Base-by-base conservation (phyloP, 306 rosid species). In the Abrus pulchellus region DNA sequence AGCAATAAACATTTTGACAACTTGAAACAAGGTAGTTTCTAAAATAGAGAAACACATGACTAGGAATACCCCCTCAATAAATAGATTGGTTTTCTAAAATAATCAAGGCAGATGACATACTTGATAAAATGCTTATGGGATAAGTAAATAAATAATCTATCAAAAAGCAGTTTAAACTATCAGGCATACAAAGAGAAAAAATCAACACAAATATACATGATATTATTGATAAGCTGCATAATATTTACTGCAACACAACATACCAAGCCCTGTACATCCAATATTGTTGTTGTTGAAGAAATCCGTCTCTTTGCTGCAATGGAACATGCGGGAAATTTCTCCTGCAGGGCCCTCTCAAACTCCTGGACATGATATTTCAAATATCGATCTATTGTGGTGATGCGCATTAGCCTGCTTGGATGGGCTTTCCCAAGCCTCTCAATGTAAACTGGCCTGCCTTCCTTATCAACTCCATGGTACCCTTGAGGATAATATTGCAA, bases 261-360 rank as follows among this genome's bases (percentile, higher is more conserved):
- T 93, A 96, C 99, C 98, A 96, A 81, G 86, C 99, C 99, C 56
- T 96, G 97, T 72, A 92, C 99, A 79, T 96, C 99, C 88, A 96
- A 80, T 79, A 96, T 85, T 27, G 99, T 93, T 28, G 99, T 96
- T 20, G 97, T 93, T 33, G 98, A 90, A 84, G 85, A 90, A 57
- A 96, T 93, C 72, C 49, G 90, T 71, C 90, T 89, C 88, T 93
- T 92, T 38, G 96, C 93, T 36, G 98, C 97, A 87, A 96, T 92
- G 33, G 98, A 92, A 86, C 98, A 93, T 50, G 98, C 98, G 38
- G 99, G 98, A 68, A 96, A 96, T 48, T 96, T 96, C 82, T 93
- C 99, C 41, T 80, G 90, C 38, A 93, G 85, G 40, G 97, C 86
- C 84, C 88, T 92, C 89, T 96, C 99, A 60, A 96, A 96, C 83